A percentile compares a stretch with the other conserved stretches of the same genome.
Conservation (phyloP, 2,329 filamentous ascomycete genomes). For the Fusarium subtropicale region DNA sequence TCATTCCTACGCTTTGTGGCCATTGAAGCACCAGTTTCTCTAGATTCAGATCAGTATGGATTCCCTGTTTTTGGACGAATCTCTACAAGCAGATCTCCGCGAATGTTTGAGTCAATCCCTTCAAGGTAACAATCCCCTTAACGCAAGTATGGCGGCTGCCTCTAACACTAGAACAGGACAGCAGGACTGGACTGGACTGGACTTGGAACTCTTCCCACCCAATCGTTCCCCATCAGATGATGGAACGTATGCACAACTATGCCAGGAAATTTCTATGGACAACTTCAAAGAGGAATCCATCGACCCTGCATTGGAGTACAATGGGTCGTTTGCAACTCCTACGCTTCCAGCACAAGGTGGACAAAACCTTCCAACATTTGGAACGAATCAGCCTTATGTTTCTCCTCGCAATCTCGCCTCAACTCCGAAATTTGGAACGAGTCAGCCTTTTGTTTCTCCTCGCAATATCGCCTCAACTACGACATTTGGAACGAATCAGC, state of each 20-base stretch:
- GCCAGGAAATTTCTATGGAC: background rate
- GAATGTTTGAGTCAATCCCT: background rate
- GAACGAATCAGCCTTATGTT: background rate
- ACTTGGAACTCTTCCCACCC: too few relatives aligned
- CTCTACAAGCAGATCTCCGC: background rate
- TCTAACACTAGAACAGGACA: background rate
- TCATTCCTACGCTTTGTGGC: background rate
- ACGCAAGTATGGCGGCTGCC: background rate
- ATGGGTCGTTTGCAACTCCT: background rate
- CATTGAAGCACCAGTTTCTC: background rate
- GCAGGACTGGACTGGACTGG: background rate
- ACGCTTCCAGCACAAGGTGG: background rate
- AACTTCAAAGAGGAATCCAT: background rate
- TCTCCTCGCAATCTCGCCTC: background rate
- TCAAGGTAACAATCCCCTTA: background rate
- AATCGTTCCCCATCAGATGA: too few relatives aligned
- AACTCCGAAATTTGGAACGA: background rate
- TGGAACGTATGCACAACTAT: background rate
- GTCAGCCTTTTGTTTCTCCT: background rate
- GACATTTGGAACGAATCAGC: background rate
- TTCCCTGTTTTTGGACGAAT: background rate
- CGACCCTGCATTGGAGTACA: background rate
- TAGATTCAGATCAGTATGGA: background rate
- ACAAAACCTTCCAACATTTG: background rate
- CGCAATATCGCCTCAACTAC: background rate